Percentiles rank a stretch among this genome's conserved stretches.
Evolutionary conservation across 106 monocot species (phyloP).

Genomic region (Narthecium ossifragum): DNA sequence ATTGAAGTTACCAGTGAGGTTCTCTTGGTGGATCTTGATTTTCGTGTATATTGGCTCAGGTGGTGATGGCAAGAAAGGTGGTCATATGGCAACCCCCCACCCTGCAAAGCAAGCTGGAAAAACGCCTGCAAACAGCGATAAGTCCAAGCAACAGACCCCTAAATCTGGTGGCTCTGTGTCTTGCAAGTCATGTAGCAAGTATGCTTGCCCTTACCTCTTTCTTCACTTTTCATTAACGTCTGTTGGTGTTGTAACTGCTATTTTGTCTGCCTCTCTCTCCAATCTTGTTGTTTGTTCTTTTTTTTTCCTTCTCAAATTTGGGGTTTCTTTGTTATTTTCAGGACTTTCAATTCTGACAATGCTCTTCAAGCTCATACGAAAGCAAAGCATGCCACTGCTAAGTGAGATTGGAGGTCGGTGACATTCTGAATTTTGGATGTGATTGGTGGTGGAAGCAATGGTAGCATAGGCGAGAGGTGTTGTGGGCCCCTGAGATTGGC

Average conservation of each 20-base stretch:
- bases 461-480: no score
- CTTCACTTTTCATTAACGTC: background rate
- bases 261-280: no score
- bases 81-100: constrained; percentile 55
- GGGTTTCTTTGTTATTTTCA: constrained; percentile 11
- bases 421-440: background rate
- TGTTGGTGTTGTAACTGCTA: no score
- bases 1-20: background rate
- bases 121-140: constrained; percentile 42
- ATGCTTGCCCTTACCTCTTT: background rate
- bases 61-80: constrained; percentile 55
- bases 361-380: constrained; percentile 68
- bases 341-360: constrained; percentile 66
- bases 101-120: constrained; percentile 55
- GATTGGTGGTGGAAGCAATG: no score
- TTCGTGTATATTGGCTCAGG: background rate
- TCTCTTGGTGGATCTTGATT: background rate
- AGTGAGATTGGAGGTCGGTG: constrained; percentile 2
- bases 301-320: background rate
- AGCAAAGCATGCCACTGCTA: constrained; percentile 45
- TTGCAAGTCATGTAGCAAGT: constrained; percentile 89
- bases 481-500: no score
- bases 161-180: constrained; percentile 42
- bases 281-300: background rate
- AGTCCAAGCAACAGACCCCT: constrained; percentile 49